Evolutionary conservation across 108 stramenopile genomes (phyloP).

Genomic region (Cyclostephanos tholiformis): DNA sequence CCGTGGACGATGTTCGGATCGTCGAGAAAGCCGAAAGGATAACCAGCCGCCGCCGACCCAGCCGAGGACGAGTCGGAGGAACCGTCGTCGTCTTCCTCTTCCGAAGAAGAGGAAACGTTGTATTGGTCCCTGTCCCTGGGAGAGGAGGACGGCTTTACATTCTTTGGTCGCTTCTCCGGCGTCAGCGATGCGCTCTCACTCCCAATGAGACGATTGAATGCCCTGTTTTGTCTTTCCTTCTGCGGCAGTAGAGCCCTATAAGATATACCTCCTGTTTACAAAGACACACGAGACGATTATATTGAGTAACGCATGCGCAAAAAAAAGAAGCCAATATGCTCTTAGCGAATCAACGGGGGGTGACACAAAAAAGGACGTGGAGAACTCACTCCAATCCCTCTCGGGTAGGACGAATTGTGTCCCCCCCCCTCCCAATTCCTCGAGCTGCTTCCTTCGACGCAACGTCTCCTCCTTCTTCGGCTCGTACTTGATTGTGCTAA

Average conservation of each 20-base stretch:
- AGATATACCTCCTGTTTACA: conserved; percentile 60
- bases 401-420: conserved; percentile 82
- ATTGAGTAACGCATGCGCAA: not conserved
- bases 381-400: conserved; percentile 73
- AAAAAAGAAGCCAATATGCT: not conserved
- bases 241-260: conserved; percentile 68
- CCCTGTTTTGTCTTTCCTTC: conserved; percentile 42
- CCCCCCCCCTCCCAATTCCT: conserved; percentile 85
- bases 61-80: conserved; percentile 23
- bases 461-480: conserved; percentile 84
- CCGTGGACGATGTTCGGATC: conserved; percentile 89
- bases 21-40: conserved; percentile 72
- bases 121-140: conserved; percentile 18
- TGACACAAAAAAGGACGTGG: not conserved
- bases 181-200: conserved; percentile 4
- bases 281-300: not conserved
- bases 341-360: not conserved
- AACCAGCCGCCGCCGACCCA: conserved; percentile 39
- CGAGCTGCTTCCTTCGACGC: conserved; percentile 75
- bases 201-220: conserved; percentile 43
- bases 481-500: conserved; percentile 83
- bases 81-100: conserved; percentile 16
- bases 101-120: conserved; percentile 17
- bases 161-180: conserved; percentile 18
- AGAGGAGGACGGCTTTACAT: conserved; percentile 12